Evolutionary conservation across 2,329 filamentous ascomycete species (phyloP).

Genomic region (Xylaria sp.): DNA sequence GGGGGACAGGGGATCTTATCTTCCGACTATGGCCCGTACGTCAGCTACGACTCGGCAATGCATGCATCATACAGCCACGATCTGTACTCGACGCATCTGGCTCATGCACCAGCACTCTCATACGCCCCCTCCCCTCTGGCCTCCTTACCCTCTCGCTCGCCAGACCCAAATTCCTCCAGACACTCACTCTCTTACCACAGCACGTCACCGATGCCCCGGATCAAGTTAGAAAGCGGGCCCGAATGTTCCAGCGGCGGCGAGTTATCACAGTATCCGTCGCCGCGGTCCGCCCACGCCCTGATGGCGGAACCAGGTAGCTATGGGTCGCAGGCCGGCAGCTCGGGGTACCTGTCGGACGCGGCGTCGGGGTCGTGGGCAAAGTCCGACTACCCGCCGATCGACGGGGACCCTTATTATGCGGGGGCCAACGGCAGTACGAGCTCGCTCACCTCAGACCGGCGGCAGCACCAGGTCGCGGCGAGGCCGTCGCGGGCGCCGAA

Average conservation of each 20-base stretch:
- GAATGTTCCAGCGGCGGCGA: constrained; percentile 47
- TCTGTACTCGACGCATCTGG: constrained; percentile 50
- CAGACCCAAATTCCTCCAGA: constrained; percentile 38
- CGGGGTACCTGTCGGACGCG: constrained; percentile 48
- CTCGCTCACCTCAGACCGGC: constrained; percentile 37
- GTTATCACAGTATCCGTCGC: constrained; percentile 49
- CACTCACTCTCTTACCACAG: constrained; percentile 43
- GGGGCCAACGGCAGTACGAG: constrained; percentile 32
- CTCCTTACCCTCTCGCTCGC: constrained; percentile 42
- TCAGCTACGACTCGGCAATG: constrained; percentile 51
- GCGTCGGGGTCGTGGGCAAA: constrained; percentile 47
- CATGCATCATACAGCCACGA: constrained; percentile 53
- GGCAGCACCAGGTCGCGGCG: constrained; percentile 38
- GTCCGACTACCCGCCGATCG: constrained; percentile 45
- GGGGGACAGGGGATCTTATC: constrained; percentile 53
- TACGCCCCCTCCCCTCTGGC: constrained; percentile 36
- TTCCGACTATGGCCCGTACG: constrained; percentile 58
- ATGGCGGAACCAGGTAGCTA: constrained; percentile 37
- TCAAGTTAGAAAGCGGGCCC: constrained; percentile 47
- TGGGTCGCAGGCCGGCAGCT: constrained; percentile 38
- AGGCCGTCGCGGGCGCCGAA: constrained; percentile 42
- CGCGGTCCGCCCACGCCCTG: constrained; percentile 46
- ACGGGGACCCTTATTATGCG: constrained; percentile 44
- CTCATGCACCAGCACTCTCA: constrained; percentile 40
- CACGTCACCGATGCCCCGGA: constrained; percentile 43